Conservation (phyloP, 225 moss, liverwort and hornwort genomes). For the Straminergon stramineum region DNA sequence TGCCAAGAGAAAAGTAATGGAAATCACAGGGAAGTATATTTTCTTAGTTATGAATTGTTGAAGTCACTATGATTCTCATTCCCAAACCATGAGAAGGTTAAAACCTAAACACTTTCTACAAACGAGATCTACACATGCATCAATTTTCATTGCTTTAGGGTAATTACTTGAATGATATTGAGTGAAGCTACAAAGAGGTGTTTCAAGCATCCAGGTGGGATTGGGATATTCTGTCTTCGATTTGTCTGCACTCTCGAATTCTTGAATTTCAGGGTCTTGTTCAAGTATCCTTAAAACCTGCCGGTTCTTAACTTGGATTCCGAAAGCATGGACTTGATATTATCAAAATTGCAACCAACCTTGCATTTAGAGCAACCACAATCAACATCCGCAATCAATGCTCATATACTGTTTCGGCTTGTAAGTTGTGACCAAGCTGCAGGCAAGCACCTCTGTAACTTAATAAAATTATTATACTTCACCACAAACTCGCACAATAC, state of each 20-base stretch:
- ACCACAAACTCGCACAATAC: not conserved
- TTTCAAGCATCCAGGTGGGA: not conserved
- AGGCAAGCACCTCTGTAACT: not conserved
- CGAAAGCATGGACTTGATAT: not conserved
- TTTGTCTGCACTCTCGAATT: not conserved
- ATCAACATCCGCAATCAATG: not conserved
- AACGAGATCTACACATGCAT: not conserved
- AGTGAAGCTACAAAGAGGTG: not conserved
- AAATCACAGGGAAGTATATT: not conserved
- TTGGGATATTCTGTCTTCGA: not conserved
- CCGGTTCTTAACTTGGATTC: not conserved
- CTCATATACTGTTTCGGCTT: not conserved
- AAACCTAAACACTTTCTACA: not conserved
- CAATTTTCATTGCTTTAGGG: not conserved
- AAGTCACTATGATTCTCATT: not conserved
- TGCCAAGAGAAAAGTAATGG: not conserved
- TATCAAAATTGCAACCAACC: not conserved
- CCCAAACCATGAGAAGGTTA: not conserved
- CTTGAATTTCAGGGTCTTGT: not conserved
- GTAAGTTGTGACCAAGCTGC: not conserved
- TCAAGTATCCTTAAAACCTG: not conserved
- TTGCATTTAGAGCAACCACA: not conserved
- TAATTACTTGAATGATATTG: not conserved
- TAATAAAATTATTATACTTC: no score
- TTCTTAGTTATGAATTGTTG: not conserved